Evolutionary conservation across 345 rosid species (phyloP), one percentile per base, ranked within the genome.

Genomic region (Brassica cretica): DNA sequence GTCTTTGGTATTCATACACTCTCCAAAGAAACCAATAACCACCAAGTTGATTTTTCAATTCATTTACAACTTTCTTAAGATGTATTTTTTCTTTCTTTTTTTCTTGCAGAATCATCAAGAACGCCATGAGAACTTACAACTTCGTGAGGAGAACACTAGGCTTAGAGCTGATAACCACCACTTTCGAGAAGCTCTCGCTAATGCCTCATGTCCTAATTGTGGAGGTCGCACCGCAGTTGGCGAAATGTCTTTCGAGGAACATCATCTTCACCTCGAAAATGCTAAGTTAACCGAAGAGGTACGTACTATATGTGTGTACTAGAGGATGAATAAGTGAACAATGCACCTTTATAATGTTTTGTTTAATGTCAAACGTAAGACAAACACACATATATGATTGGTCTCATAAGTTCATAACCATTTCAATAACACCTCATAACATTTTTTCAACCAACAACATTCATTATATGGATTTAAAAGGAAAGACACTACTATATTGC

Each of bases 241-340:
- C 11, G 94, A 95, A 46, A 88, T 93, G 92, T 86, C 92, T 12
- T 86, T 83, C 27, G 96, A 90, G 44, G 99, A 95, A 78, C 97
- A 91, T 74, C 94, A 89, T 72, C 72, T 95, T 60, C 87, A 92
- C 29, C 80, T 91, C 73, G 93, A 90, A 82, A 96, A 93, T 75
- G 84, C 86, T 18, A 82, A 87, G 27, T 33, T 96, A 67, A 78
- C 82, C 59, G 92, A 91, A 79, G 99, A 96, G 94, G 99, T 95
- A 72, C 61, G 12, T 29, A 32, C 24, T 62, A 7, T 16, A 51
- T 60, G 30, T 55, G 24, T 24, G 33, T 41, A 44, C 35, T 21
- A 67, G 12, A 64, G 24, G 15, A 64, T 35, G 8, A 66, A 66
- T 41, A 21, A 6, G 19, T 21, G 18, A 66, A 41, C 27, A 19